phyloP scores from a whole-genome alignment of 2,329 filamentous ascomycete genomes.

The Ophiostoma sp. region DNA sequence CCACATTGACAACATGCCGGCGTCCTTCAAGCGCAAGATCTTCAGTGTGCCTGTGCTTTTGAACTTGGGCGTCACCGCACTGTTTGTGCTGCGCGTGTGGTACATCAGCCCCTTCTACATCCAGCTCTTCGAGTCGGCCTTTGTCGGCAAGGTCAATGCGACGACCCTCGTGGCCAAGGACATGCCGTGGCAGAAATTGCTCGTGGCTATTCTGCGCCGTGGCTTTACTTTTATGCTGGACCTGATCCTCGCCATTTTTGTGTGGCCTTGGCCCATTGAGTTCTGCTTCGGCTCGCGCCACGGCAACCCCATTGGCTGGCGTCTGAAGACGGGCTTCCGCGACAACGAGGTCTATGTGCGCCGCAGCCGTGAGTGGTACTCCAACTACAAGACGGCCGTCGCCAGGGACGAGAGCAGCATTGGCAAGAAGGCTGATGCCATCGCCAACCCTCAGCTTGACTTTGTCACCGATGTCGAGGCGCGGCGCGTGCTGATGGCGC shows the following conservation, averaged over 20 bases:
- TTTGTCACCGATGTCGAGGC: slow-evolving; percentile 47
- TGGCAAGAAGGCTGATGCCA: not conserved
- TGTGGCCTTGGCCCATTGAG: slow-evolving; percentile 68
- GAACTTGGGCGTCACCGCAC: slow-evolving; percentile 60
- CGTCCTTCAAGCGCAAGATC: slow-evolving; percentile 71
- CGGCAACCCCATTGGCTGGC: slow-evolving; percentile 65
- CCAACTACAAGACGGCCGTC: slow-evolving; percentile 14
- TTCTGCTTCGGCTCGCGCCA: slow-evolving; percentile 59
- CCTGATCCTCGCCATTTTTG: slow-evolving; percentile 60
- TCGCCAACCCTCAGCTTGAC: slow-evolving; percentile 42
- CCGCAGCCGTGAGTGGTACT: slow-evolving; percentile 68
- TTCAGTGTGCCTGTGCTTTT: slow-evolving; percentile 74
- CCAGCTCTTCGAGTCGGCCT: slow-evolving; percentile 55
- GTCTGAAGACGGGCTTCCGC: slow-evolving; percentile 69
- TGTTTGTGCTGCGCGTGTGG: slow-evolving; percentile 65
- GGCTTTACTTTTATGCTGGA: slow-evolving; percentile 66
- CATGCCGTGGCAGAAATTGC: slow-evolving; percentile 53
- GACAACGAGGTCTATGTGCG: slow-evolving; percentile 76
- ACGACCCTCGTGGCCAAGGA: slow-evolving; percentile 57
- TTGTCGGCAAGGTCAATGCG: slow-evolving; percentile 59
- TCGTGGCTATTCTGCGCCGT: slow-evolving; percentile 54
- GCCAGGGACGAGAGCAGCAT: slow-evolving; percentile 11
- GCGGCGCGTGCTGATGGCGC: slow-evolving; percentile 54
- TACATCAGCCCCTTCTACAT: slow-evolving; percentile 69
- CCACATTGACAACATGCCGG: slow-evolving; percentile 70